Base-by-base conservation (phyloP, 2,329 filamentous ascomycete species). In the Trichoderma sp. region DNA sequence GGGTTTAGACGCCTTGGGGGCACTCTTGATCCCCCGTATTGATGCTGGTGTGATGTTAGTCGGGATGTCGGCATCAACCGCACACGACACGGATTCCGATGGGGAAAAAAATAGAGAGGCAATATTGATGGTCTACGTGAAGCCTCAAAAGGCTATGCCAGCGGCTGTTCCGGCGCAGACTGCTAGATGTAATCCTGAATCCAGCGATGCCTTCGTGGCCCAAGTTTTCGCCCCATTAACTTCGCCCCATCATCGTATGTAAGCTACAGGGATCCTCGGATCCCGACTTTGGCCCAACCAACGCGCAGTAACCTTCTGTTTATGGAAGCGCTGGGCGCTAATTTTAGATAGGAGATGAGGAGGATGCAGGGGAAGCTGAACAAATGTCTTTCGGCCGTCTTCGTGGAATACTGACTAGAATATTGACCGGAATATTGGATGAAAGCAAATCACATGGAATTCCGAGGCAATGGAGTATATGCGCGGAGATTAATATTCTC, bases 191-290 rank as follows among this genome's bases (percentile, higher is more conserved):
- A 24, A 61, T 36, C 30, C 58, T 61, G 32, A 15, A 61, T 61
- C 32, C 58, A 24, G 8, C n/a, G n/a, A 11, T 34, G 14, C 58
- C n/a, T 24, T 36, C n/a, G 30, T 61, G 32, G 12, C 32, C 21
- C n/a, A 36, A 61, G 30, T 36, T 26, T 15, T 51, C 43, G 43
- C 43, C 43, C 43, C n/a, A 51, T 51, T 12, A 21, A 51, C 43
- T 61, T 24, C 30, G 30, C 30, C 58, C 58, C 61, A 63, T 63
- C 14, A 26, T n/a, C 39, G 14, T 14, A 63, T 43, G 61, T 47
- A 63, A 28, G 61, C 36, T 36, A 63, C 61, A 63, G 14, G 61
- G 61, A 63, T 63, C 26, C 61, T 63, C 61, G 61, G 61, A 47
- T 36, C 24, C 61, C 61, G 61, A 63, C 24, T 18, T 28, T 26